A percentile compares a stretch with the other conserved stretches of the same genome.
Evolutionary conservation across 2,329 filamentous ascomycete species (phyloP).

Genomic region (Orbilia ellipsospora): DNA sequence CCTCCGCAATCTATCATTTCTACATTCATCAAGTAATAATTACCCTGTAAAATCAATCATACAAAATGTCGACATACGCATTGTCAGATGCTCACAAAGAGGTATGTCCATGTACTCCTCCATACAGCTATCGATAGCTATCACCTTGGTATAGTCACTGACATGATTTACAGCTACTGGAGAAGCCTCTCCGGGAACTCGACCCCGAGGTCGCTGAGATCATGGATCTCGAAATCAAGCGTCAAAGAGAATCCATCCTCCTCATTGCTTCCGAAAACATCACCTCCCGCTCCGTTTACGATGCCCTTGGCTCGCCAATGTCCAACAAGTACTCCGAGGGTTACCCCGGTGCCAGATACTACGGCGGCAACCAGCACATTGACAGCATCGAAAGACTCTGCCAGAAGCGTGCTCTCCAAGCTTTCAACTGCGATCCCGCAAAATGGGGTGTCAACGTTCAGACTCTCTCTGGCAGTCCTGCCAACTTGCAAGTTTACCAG

Average conservation of each 20-base stretch:
- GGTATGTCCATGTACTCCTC: slow-evolving; percentile 61
- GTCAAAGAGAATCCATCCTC: slow-evolving; percentile 97
- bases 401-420: slow-evolving; percentile 90
- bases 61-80: slow-evolving; percentile 66
- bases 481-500: slow-evolving; percentile 98
- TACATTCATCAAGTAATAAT: slow-evolving; percentile 22
- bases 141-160: slow-evolving; percentile 60
- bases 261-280: slow-evolving; percentile 99
- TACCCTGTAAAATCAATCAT: neutral
- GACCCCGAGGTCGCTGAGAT: slow-evolving; percentile 96
- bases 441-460: slow-evolving; percentile 99
- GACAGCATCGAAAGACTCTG: slow-evolving; percentile 95
- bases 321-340: slow-evolving; percentile 99
- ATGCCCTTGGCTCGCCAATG: slow-evolving; percentile 93
- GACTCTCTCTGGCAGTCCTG: slow-evolving; percentile 89
- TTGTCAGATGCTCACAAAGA: slow-evolving; percentile 69
- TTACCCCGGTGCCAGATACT: slow-evolving; percentile 97
- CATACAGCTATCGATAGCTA: neutral
- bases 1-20: neutral
- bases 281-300: slow-evolving; percentile 96
- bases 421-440: slow-evolving; percentile 84
- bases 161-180: slow-evolving; percentile 77
- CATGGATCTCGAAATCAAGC: slow-evolving; percentile 96
- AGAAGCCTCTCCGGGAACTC: slow-evolving; percentile 89
- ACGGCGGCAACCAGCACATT: slow-evolving; percentile 98